A percentile compares a stretch with the other conserved stretches of the same genome.
These are phyloP conservation scores for Verticillium dahliae DNA, from an alignment of 2,329 filamentous ascomycete genomes.

Conservation along the genomic window DNA sequence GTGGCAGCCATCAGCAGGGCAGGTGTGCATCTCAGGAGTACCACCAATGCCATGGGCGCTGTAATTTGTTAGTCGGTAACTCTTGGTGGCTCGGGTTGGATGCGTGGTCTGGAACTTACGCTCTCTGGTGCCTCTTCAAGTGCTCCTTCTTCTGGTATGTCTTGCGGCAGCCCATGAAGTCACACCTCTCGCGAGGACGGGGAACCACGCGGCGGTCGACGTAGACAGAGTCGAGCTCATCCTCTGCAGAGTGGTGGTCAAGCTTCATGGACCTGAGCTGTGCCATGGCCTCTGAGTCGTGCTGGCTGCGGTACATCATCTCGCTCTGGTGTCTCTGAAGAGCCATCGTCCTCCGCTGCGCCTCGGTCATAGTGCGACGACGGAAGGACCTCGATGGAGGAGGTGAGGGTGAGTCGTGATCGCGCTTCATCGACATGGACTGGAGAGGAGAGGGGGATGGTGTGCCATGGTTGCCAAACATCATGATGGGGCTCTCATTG, in stretches of 20 bases:
- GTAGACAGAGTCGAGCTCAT: conserved; percentile 6
- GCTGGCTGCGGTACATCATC: conserved; percentile 10
- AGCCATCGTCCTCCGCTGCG: conserved; percentile 35
- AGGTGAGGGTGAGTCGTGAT: conserved; percentile 12
- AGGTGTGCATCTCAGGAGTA: conserved; percentile 11
- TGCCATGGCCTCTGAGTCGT: conserved; percentile 11
- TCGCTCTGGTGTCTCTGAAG: conserved; percentile 32
- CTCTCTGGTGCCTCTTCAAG: conserved; percentile 46
- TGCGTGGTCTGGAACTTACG: conserved; percentile 29
- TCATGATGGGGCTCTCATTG: conserved; percentile 32
- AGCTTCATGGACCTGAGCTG: conserved; percentile 10
- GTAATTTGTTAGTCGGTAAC: conserved; percentile 18
- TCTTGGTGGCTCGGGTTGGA: conserved; percentile 4
- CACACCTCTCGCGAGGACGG: conserved; percentile 24
- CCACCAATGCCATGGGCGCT: conserved; percentile 6
- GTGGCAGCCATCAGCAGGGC: conserved; percentile 9
- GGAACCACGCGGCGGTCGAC: conserved; percentile 13
- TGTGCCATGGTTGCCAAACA: conserved; percentile 23
- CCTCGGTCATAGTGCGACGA: conserved; percentile 33
- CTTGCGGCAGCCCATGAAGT: conserved; percentile 38
- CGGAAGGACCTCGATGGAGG: conserved; percentile 22
- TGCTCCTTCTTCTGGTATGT: conserved; percentile 48
- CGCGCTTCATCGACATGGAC: conserved; percentile 21
- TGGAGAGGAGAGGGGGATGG: conserved; percentile 20
- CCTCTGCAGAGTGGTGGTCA: conserved; percentile 11